Evolutionary conservation across 768 basidiomycete species (phyloP).

Genomic region (Mycena alexandri): DNA sequence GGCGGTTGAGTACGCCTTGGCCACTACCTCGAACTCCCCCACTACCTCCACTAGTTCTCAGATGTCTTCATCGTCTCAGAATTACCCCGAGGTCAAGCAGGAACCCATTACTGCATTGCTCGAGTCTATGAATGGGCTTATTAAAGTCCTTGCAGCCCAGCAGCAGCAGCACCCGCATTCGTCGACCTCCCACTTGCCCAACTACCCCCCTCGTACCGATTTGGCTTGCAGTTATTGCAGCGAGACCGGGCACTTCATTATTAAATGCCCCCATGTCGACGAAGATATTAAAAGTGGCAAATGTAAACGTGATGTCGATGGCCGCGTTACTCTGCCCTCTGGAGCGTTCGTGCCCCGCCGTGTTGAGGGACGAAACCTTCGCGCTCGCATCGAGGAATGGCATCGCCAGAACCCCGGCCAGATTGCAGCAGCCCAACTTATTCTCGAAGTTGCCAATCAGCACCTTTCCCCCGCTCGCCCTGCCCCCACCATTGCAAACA

Average conservation of each 20-base stretch:
- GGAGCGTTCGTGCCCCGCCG: constrained; percentile 35
- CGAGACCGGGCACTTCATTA: constrained; percentile 39
- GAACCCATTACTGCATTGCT: constrained; percentile 20
- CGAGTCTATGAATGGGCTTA: constrained; percentile 18
- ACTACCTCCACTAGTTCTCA: background rate
- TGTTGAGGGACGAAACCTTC: constrained; percentile 11
- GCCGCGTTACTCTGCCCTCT: constrained; percentile 40
- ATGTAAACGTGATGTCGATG: constrained; percentile 40
- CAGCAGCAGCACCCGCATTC: constrained; percentile 1
- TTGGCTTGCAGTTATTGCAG: constrained; percentile 36
- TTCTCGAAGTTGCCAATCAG: constrained; percentile 12
- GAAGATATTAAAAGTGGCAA: constrained; percentile 2
- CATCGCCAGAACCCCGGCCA: constrained; percentile 31
- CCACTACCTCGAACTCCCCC: constrained; percentile 4
- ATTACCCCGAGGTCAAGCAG: constrained; percentile 1
- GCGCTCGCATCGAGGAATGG: constrained; percentile 27
- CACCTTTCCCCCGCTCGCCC: background rate
- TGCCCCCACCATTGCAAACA: background rate
- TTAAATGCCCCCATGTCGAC: constrained; percentile 28
- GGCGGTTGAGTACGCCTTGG: constrained; percentile 39
- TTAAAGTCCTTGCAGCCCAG: constrained; percentile 21
- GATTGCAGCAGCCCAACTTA: constrained; percentile 20
- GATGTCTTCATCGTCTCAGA: background rate
- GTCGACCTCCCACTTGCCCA: background rate
- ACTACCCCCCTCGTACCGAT: background rate